Evolutionary conservation across 805 yeast species (phyloP).

Genomic region (Wickerhamiella kurtzmanii): DNA sequence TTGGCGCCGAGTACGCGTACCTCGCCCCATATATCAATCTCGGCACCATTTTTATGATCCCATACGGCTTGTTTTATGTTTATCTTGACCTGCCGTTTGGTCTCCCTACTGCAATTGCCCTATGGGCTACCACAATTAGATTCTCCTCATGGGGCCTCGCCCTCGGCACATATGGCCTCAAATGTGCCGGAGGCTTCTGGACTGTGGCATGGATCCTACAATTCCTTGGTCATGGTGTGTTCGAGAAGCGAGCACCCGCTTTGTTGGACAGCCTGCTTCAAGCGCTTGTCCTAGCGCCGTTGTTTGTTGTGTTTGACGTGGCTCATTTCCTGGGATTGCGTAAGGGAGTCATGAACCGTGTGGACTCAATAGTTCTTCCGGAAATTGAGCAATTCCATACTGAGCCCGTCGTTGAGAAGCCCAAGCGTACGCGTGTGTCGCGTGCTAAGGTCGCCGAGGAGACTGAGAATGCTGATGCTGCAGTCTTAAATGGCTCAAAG

Average conservation of each 20-base stretch:
- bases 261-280: slow-evolving; percentile 68
- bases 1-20: slow-evolving; percentile 8
- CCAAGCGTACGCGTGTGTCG: background rate
- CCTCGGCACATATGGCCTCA: slow-evolving; percentile 21
- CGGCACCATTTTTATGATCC: slow-evolving; percentile 34
- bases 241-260: slow-evolving; percentile 78
- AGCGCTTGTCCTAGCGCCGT: slow-evolving; percentile 84
- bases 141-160: slow-evolving; percentile 22
- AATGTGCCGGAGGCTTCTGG: slow-evolving; percentile 33
- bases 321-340: slow-evolving; percentile 56
- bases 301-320: slow-evolving; percentile 68
- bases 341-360: slow-evolving; percentile 35
- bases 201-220: slow-evolving; percentile 63
- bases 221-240: slow-evolving; percentile 74
- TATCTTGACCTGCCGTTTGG: slow-evolving; percentile 42
- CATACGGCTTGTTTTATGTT: slow-evolving; percentile 47
- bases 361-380: slow-evolving; percentile 33
- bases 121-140: slow-evolving; percentile 23
- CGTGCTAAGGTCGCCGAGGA: background rate
- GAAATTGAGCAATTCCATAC: slow-evolving; percentile 21
- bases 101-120: slow-evolving; percentile 30
- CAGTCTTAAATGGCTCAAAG: too few relatives aligned
- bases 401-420: background rate
- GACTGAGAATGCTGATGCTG: too few relatives aligned
- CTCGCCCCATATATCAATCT: slow-evolving; percentile 26